Evolutionary conservation across 2,329 filamentous ascomycete genomes (phyloP), one percentile per base, ranked within the genome.

Genomic region (Cyclaneusma minus): DNA sequence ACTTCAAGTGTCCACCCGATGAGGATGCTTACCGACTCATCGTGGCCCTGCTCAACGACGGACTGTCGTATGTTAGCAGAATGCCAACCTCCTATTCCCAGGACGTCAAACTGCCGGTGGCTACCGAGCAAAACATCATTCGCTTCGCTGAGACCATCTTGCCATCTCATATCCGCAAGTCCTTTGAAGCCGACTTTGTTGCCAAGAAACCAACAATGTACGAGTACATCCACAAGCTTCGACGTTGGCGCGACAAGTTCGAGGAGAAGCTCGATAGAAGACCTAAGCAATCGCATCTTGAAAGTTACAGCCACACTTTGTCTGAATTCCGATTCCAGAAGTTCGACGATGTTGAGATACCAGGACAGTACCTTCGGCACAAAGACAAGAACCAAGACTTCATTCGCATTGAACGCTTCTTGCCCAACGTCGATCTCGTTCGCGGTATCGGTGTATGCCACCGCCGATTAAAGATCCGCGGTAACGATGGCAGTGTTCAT

Each of bases 341-440:
- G 51, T 94, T 98, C 40, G 89, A 99, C 45, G 91, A 98, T 43
- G 87, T 99, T 8, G 89, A 99, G 52, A 73, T 99, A 18, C 91
- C 91, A 3, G 89, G 89, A 1, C 89, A 99, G 49, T 99, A 99
- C 50, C 59, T 94, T 35, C 76, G 92, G 47, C 89, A 94, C 56
- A 91, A 89, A 51, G 91, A 99, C 44, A 98, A 95, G 67, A 98
- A 98, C 50, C 84, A 92, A 42, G 89, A 98, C 50, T 98, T 99
- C 48, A 77, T 98, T 38, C 78, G 85, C 23, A 95, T 98, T 38
- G 91, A 98, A 50, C 78, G 87, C 13, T 98, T 98, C 68, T 56
- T 98, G 41, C 85, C 91, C 7, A 81, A 89, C 37, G 84, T 99
- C 12, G 87, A 98, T 41, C 64, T 95, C 27, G 81, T 98, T 21